These are phyloP conservation scores for Niveomyces coronatus DNA, from an alignment of 2,329 filamentous ascomycete genomes.

Conservation along the genomic window DNA sequence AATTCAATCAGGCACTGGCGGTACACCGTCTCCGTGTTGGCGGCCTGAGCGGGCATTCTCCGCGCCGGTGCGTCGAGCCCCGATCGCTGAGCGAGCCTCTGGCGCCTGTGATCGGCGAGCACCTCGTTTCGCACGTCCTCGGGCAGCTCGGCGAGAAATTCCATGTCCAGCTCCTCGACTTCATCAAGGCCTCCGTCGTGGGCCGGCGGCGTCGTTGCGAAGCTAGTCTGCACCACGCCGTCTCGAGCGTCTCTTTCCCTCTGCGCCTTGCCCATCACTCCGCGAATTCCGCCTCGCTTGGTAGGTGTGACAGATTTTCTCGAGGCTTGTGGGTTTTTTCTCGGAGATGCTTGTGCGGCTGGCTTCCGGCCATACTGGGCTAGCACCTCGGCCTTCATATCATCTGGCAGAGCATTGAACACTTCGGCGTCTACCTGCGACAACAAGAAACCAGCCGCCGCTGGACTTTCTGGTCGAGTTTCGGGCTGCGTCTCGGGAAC, in stretches of 20 bases:
- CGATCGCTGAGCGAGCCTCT: slow-evolving; percentile 47
- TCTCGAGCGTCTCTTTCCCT: slow-evolving; percentile 44
- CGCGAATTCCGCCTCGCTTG: slow-evolving; percentile 45
- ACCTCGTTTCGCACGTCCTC: slow-evolving; percentile 72
- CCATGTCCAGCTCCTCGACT: slow-evolving; percentile 48
- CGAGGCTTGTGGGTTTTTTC: slow-evolving; percentile 41
- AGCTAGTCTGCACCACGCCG: slow-evolving; percentile 63
- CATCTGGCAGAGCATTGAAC: slow-evolving; percentile 71
- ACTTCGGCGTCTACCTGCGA: slow-evolving; percentile 81
- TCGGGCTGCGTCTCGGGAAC: slow-evolving; percentile 19
- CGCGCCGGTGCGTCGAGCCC: slow-evolving; percentile 32
- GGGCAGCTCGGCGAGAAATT: slow-evolving; percentile 74
- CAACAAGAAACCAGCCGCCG: slow-evolving; percentile 39
- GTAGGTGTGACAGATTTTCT: slow-evolving; percentile 52
- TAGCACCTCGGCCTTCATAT: slow-evolving; percentile 76
- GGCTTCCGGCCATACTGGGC: slow-evolving; percentile 49
- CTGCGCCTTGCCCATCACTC: slow-evolving; percentile 34
- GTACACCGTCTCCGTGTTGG: slow-evolving; percentile 9
- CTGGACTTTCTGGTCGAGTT: slow-evolving; percentile 29
- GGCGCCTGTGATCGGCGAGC: slow-evolving; percentile 54
- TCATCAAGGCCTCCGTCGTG: slow-evolving; percentile 21
- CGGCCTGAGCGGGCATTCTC: slow-evolving; percentile 17
- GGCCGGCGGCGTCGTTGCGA: slow-evolving; percentile 37
- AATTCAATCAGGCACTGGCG: slow-evolving; percentile 38
- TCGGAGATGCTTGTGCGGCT: slow-evolving; percentile 41